phyloP scores from a whole-genome alignment of 345 rosid species.

The Angophora floribunda region DNA sequence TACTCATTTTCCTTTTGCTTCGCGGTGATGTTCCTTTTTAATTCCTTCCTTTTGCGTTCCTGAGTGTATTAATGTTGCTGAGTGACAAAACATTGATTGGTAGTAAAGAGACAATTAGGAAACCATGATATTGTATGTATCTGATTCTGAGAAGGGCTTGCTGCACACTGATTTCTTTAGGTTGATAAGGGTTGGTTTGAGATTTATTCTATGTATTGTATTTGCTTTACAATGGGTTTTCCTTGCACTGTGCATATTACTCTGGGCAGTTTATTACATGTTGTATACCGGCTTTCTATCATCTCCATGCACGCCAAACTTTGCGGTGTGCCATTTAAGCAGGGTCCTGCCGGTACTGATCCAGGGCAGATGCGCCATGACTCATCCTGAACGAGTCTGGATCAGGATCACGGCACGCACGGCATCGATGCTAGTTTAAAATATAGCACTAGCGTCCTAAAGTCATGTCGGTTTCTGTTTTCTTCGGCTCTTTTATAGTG shows the following conservation, averaged over 20 bases:
- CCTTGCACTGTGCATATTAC: neutral
- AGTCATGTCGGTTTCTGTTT: neutral
- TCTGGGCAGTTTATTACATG: neutral
- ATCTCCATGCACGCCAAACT: neutral
- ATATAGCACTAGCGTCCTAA: neutral
- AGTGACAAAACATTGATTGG: constrained; percentile 10
- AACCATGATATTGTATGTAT: neutral
- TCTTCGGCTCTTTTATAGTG: neutral
- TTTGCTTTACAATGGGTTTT: neutral
- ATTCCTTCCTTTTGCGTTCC: neutral
- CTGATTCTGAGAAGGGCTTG: neutral
- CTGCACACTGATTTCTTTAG: neutral
- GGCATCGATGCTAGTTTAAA: rapidly evolving
- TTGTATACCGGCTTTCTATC: neutral
- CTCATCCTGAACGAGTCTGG: neutral
- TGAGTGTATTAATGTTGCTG: neutral
- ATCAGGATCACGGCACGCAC: neutral
- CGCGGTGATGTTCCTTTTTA: neutral
- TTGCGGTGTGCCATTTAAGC: neutral
- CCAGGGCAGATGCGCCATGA: neutral
- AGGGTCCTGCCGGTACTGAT: neutral
- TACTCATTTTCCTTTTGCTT: neutral
- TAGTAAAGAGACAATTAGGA: constrained; percentile 37
- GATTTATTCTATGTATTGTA: neutral
- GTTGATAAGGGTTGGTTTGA: neutral